Evolutionary conservation across 345 rosid species (phyloP), one percentile per base, ranked within the genome.

Genomic region (Corymbia maculata): DNA sequence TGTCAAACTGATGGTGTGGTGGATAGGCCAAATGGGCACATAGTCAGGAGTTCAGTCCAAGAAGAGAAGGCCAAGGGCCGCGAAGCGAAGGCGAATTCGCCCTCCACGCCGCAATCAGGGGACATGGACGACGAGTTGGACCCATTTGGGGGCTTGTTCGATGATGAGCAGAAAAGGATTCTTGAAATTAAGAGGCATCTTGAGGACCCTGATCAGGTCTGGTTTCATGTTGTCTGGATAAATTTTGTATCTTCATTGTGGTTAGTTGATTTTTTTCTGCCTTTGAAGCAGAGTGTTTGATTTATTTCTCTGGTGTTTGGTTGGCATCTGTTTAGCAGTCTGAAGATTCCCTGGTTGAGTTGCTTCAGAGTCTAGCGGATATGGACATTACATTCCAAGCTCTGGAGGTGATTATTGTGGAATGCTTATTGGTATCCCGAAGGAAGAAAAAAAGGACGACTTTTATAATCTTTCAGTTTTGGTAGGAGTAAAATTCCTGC

Each of bases 331-430:
- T 75, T 68, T 86, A 91, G 82, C 90, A 98, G 99, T 90, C 98
- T 88, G 99, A 97, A 91, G 99, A 98, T 90, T 89, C 95, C 86
- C 87, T 97, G 92, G 94, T 97, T 88, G 97, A 95, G 92, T 91
- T 98, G 94, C 99, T 98, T 92, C 99, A 97, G 92, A 94, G 93
- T 92, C 94, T 98, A 87, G 97, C 97, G 2, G 98, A 97, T 85
- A 98, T 96, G 99, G 99, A 98, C 90, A 95, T 98, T 47, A 98
- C 99, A 85, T 98, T 96, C 89, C 93, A 95, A 91, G 98, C 99
- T 87, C 98, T 98, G 80, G 90, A 97, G 98, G 98, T 97, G 86
- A 57, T 42, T 42, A 24, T 47, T 79, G 79, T 86, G 79, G 61
- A 86, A 59, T 52, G 42, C 19, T 86, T 42, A 26, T 86, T 2